Evolutionary conservation across 768 basidiomycete species (phyloP), one percentile per base, ranked within the genome.

Genomic region (Leccinum variicolor): DNA sequence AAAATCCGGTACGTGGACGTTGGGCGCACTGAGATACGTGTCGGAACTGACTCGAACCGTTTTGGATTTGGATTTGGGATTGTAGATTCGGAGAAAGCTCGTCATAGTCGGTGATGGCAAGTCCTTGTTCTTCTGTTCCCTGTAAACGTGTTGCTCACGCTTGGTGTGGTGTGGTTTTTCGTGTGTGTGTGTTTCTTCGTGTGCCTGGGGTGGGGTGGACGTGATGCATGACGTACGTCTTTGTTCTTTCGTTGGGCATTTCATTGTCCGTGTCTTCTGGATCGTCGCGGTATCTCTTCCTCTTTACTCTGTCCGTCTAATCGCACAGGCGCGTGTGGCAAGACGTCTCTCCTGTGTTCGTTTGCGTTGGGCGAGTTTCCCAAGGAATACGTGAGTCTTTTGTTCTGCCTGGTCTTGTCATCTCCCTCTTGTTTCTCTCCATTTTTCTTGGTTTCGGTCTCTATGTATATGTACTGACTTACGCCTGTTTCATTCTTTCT

Each of bases 51-150:
- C 21, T 23, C 14, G 21, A 46, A 19, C 19, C 23, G 47, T 17
- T 14, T 48, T 26, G 8, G 6, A 17, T 56, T 15, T 59, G 41
- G 17, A 43, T n/a, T 34, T 14, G 3, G 36, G 36, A 39, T 39
- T 39, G 36, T 14, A 96, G 93, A 91, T 98, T 74, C 86, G 93
- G 66, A 83, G 94, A 68, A 98, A 98, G 77, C 80, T 98, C 57
- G 94, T 96, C 75, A 94, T 94, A 70, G 94, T 98, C 61, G 96
- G 96, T 65, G 96, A 99, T 76, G 96, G 96, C 79, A 79, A 71
- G 86, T 80, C 17, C 4, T 31, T 31, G 25, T 36, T 28, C 23
- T 26, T 23, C 23, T 47, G 4, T 14, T 47, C 23, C 7, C 9
- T 25, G 11, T 21, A 8, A 14, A 21, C 23, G 23, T 23, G 11